Evolutionary conservation across 495 filamentous ascomycete genomes (phyloP), one percentile per base, ranked within the genome.

Genomic region (Cercophora samala): DNA sequence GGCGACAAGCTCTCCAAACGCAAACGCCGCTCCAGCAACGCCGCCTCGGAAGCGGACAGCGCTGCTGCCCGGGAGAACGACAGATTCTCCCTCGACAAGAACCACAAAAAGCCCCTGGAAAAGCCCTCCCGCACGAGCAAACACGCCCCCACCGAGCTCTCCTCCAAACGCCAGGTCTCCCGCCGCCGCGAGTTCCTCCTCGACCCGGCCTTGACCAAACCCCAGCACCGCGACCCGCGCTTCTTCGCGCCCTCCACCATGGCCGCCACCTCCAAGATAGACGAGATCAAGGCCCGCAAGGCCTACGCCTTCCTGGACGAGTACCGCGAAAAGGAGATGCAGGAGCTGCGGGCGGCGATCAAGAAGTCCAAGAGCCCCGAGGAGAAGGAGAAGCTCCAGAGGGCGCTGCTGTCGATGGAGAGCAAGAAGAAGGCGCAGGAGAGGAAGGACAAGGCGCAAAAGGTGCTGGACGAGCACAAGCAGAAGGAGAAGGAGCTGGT

Each of bases 281-380:
- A 90, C 64, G 84, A 88, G 65, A 74, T 76, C 58, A 82, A 80
- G 64, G 75, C 86, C 52, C 84, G 82, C 64, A 87, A 86, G 60
- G 89, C 89, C 25, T 99, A 98, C 78, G 78, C 84, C 0, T 99
- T 99, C 78, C 79, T 99, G 23, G 87, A 94, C 67, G 90, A 90
- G 62, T 99, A 98, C 81, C 85, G 88, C 21, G 86, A 87, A 15
- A 80, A 85, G 23, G 95, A 99, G 78, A 87, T 97, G 71, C 85
- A 85, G 69, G 82, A 90, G 66, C 76, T 99, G 29, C 87, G 87
- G 72, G 81, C 75, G 22, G 83, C 87, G 22, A 80, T 93, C 71
- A 82, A 81, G 68, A 87, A 86, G 80, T 86, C 87, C 2, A 91
- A 88, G 79, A 87, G 91, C 73, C 73, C 82, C 54, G 65, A 74